These are phyloP conservation scores for Melastoma candidum DNA, from an alignment of 441 rosid species.

Conservation along the genomic window DNA sequence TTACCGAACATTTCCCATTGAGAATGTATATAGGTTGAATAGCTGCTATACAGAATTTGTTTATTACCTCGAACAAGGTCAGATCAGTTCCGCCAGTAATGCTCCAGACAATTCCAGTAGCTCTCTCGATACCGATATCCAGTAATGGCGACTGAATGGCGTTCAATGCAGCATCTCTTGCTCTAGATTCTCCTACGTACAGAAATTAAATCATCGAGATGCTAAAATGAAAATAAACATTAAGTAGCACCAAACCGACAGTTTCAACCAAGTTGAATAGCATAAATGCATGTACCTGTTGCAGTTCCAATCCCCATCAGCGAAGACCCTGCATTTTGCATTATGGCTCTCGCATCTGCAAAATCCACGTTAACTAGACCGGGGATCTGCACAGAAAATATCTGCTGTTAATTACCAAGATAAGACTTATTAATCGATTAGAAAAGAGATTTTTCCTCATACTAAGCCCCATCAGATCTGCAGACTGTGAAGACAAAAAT, in stretches of 20 bases:
- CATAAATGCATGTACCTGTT: conserved; percentile 32
- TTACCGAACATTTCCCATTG: too few relatives aligned
- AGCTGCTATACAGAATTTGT: neutral
- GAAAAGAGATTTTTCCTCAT: too few relatives aligned
- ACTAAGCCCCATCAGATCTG: too few relatives aligned
- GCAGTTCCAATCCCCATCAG: conserved; percentile 91
- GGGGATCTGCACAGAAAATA: conserved; percentile 52
- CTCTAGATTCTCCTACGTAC: conserved; percentile 74
- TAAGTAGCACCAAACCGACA: too few relatives aligned
- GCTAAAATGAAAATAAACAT: too few relatives aligned
- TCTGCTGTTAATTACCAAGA: too few relatives aligned
- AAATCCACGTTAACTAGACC: conserved; percentile 97
- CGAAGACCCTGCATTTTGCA: conserved; percentile 97
- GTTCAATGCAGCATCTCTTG: conserved; percentile 94
- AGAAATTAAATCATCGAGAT: neutral
- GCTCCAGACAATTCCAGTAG: conserved; percentile 98
- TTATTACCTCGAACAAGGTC: conserved; percentile 77
- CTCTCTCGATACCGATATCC: conserved; percentile 95
- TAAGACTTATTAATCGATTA: too few relatives aligned
- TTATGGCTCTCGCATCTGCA: conserved; percentile 96
- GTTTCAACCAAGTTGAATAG: too few relatives aligned
- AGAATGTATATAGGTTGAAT: too few relatives aligned
- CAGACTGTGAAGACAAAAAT: too few relatives aligned
- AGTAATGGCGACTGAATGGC: conserved; percentile 93
- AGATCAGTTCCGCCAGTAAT: conserved; percentile 93